These are phyloP conservation scores for Prunus salicina DNA, from an alignment of 306 rosid genomes.

Conservation along the genomic window DNA sequence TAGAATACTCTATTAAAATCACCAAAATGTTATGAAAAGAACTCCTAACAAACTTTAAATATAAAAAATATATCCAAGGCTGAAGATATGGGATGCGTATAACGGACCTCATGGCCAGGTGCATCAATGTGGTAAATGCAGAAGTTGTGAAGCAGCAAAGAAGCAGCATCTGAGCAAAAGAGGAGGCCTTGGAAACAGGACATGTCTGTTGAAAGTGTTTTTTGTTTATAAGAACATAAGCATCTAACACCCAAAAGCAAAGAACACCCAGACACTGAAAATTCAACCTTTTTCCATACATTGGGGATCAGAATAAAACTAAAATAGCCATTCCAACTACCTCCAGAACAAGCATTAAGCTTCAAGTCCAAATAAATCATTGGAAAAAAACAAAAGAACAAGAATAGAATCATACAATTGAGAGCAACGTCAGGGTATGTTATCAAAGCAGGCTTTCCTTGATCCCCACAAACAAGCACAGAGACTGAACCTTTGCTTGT, in stretches of 20 bases:
- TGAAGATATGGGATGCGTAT: constrained; percentile 10
- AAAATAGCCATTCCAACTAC: constrained; percentile 8
- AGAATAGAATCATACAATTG: constrained; percentile 51
- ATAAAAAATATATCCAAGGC: neutral
- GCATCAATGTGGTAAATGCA: constrained; percentile 91
- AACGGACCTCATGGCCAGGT: constrained; percentile 88
- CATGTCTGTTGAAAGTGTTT: constrained; percentile 40
- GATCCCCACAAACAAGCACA: constrained; percentile 85
- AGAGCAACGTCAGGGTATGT: constrained; percentile 89
- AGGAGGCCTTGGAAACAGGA: constrained; percentile 83
- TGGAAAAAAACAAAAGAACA: neutral
- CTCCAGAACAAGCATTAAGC: neutral
- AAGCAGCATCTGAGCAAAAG: constrained; percentile 75
- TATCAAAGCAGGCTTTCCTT: constrained; percentile 79
- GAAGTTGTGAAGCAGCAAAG: constrained; percentile 82
- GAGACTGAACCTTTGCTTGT: constrained; percentile 78
- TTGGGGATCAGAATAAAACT: neutral
- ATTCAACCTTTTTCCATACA: neutral
- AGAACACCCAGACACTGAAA: neutral
- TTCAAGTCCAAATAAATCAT: neutral
- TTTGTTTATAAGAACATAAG: neutral
- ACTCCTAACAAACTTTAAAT: too few species aligned
- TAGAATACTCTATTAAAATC: constrained; percentile 21
- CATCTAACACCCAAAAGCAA: neutral
- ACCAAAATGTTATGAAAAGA: neutral